A percentile compares a stretch with the other conserved stretches of the same genome.
Evolutionary conservation across 2,329 filamentous ascomycete species (phyloP).

Genomic region (Phoma sp.): DNA sequence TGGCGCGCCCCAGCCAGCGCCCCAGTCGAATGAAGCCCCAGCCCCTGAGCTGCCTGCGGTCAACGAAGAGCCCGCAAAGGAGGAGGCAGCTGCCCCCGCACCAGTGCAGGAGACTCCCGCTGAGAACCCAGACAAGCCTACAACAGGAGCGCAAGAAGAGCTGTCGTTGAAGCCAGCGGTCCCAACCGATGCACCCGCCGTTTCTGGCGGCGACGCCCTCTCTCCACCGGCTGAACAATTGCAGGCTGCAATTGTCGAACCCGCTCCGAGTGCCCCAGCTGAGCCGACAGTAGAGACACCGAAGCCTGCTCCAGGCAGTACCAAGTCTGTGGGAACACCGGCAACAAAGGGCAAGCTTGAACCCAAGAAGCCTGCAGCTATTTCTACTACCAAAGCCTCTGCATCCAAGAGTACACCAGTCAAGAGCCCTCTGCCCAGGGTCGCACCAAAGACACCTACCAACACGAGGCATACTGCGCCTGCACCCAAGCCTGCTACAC

Average conservation of each 20-base stretch:
- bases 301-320: slow-evolving; percentile 23
- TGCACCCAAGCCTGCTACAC: slow-evolving; percentile 16
- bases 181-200: slow-evolving; percentile 43
- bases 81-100: background rate
- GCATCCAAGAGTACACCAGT: slow-evolving; percentile 32
- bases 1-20: slow-evolving; percentile 8
- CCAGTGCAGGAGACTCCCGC: slow-evolving; percentile 27
- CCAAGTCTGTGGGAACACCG: slow-evolving; percentile 29
- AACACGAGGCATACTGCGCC: slow-evolving; percentile 31
- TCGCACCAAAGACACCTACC: slow-evolving; percentile 40
- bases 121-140: slow-evolving; percentile 55
- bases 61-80: slow-evolving; percentile 10
- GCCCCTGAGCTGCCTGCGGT: slow-evolving; percentile 13
- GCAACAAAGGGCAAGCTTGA: slow-evolving; percentile 32
- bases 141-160: slow-evolving; percentile 53
- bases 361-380: slow-evolving; percentile 42
- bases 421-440: slow-evolving; percentile 45
- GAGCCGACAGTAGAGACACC: slow-evolving; percentile 17
- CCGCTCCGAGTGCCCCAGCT: slow-evolving; percentile 3
- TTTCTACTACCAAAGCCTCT: slow-evolving; percentile 42
- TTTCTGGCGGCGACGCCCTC: slow-evolving; percentile 50
- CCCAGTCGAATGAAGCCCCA: slow-evolving; percentile 8
- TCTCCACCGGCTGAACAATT: slow-evolving; percentile 41
- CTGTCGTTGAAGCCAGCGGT: slow-evolving; percentile 51
- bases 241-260: slow-evolving; percentile 12